phyloP scores from a whole-genome alignment of 441 rosid species.

The Biscutella auriculata region DNA sequence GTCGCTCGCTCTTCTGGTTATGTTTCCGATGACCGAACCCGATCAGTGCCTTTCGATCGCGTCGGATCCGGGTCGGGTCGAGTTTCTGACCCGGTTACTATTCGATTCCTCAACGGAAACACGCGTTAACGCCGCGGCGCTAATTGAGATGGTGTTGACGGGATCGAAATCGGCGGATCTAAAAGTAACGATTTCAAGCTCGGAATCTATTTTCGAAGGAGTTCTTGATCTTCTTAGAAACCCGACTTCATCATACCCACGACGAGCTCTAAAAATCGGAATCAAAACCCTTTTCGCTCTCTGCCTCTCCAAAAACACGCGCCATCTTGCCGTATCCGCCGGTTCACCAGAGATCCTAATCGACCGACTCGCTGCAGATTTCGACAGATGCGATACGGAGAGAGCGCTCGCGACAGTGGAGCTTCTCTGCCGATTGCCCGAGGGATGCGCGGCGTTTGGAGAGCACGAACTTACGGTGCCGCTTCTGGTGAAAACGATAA shows the following conservation, averaged over 20 bases:
- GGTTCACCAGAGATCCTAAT: slow-evolving; percentile 59
- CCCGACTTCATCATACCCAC: slow-evolving; percentile 38
- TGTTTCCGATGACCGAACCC: slow-evolving; percentile 56
- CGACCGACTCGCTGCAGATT: slow-evolving; percentile 55
- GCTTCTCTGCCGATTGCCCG: slow-evolving; percentile 54
- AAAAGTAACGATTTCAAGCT: slow-evolving; percentile 31
- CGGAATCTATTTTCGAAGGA: slow-evolving; percentile 52
- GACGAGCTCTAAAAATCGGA: slow-evolving; percentile 51
- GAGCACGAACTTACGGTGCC: slow-evolving; percentile 68
- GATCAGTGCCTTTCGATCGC: slow-evolving; percentile 38
- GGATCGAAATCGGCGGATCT: slow-evolving; percentile 56
- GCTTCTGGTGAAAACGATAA: slow-evolving; percentile 51
- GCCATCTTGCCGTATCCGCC: slow-evolving; percentile 55
- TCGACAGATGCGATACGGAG: slow-evolving; percentile 72
- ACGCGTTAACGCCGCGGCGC: slow-evolving; percentile 66
- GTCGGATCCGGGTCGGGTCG: slow-evolving; percentile 33
- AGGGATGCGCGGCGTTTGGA: slow-evolving; percentile 52
- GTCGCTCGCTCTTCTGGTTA: slow-evolving; percentile 48
- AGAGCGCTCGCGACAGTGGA: slow-evolving; percentile 74
- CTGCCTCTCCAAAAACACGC: slow-evolving; percentile 53
- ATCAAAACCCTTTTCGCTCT: slow-evolving; percentile 59
- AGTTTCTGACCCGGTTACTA: slow-evolving; percentile 35
- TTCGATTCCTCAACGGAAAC: slow-evolving; percentile 54
- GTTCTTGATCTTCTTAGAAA: slow-evolving; percentile 40
- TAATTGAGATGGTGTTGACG: slow-evolving; percentile 55